Evolutionary conservation across 2,329 filamentous ascomycete species (phyloP), one percentile per base, ranked within the genome.

Genomic region (Arthroderma sp.): DNA sequence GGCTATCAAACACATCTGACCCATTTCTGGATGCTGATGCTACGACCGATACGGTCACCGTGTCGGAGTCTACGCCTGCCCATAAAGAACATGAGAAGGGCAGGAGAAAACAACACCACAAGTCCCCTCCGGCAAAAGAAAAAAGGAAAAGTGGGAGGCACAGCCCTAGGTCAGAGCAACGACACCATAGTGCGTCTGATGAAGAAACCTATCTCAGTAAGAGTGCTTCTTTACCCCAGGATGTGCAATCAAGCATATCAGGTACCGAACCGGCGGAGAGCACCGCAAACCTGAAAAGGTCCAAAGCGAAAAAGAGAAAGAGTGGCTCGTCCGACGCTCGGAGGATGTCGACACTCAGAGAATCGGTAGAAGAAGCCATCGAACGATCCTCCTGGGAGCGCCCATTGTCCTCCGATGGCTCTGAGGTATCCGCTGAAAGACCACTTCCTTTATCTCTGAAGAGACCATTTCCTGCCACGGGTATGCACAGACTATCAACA

Each of bases 1-100:
- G 78, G 78, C 68, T 82, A 4, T 70, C 70, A 2, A 65, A 65
- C 43, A 76, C 74, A 2, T 66, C 71, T 6, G 74, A 78, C 57
- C 72, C 74, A 2, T 75, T 77, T 47, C 48, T 69, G 40, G 71
- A 74, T n/a, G 57, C 57, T 22, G 51, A 57, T 30, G 53, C 50
- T 22, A 2, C 15, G 15, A 22, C 15, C 15, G 15, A 22, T 22
- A 22, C 15, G 15, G 15, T 22, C 15, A 22, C 15, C 15, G 15
- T 22, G 15, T 22, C 15, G 15, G 39, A 56, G 22, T 52, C 54
- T 3, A 54, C 40, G 6, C 8, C 56, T 29, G 61, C 58, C 37
- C 64, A 1, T 22, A 22, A 22, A 22, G 15, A 22, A 22, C 15
- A 22, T 22, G 15, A 22, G 15, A 22, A 3, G 15, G 15, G 15